Percentiles rank a stretch among this genome's conserved stretches.
Conservation (phyloP, 768 basidiomycete species). For the Sporobolomyces phaffii region DNA sequence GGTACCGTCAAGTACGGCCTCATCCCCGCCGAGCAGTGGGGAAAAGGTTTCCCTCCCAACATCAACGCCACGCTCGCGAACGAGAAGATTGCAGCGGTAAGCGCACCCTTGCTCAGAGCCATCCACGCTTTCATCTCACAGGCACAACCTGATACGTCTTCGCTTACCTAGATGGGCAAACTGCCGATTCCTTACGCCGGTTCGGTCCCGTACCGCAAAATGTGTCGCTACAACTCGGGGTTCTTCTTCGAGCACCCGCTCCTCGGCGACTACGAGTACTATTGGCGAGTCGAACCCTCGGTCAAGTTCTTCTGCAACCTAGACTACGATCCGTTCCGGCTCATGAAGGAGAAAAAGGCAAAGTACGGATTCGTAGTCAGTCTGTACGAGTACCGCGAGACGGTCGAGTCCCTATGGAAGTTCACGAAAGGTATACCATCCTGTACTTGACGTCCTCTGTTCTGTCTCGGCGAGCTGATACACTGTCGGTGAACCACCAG, state of each 20-base stretch:
- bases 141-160: no score
- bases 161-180: slow-evolving; percentile 10
- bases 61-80: slow-evolving; percentile 2
- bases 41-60: background rate
- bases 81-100: background rate
- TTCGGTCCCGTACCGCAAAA: slow-evolving; percentile 5
- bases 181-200: slow-evolving; percentile 5
- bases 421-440: slow-evolving; percentile 58
- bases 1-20: slow-evolving; percentile 5
- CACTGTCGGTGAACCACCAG: slow-evolving; percentile 47
- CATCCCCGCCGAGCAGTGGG: slow-evolving; percentile 3
- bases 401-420: slow-evolving; percentile 75
- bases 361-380: slow-evolving; percentile 64
- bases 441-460: no score
- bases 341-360: slow-evolving; percentile 73
- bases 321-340: slow-evolving; percentile 65
- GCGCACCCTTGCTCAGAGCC: background rate
- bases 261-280: slow-evolving; percentile 66
- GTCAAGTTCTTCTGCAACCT: slow-evolving; percentile 52
- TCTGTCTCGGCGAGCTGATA: no score
- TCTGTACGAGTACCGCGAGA: slow-evolving; percentile 68
- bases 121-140: no score
- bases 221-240: slow-evolving; percentile 47
- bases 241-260: slow-evolving; percentile 78
- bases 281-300: slow-evolving; percentile 85